Evolutionary conservation across 2,329 filamentous ascomycete genomes (phyloP).

Genomic region (Pseudogymnoascus verrucosus): DNA sequence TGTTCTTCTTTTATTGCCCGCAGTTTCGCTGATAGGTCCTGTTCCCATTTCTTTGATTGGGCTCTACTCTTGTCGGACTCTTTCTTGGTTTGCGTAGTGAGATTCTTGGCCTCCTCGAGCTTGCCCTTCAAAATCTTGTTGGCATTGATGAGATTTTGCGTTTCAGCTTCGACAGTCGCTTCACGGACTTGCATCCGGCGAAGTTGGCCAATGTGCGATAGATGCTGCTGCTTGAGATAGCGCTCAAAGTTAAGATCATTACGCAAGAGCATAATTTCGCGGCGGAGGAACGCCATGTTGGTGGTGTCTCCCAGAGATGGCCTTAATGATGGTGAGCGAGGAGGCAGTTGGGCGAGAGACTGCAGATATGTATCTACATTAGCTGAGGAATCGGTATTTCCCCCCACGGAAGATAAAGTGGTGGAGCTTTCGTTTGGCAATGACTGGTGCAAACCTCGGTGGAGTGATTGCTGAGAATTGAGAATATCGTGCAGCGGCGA

Average conservation of each 20-base stretch:
- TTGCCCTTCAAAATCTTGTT: conserved; percentile 67
- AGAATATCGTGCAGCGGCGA: conserved; percentile 51
- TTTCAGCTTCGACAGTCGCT: conserved; percentile 72
- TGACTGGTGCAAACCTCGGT: conserved; percentile 47
- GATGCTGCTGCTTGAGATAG: conserved; percentile 76
- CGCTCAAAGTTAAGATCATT: conserved; percentile 79
- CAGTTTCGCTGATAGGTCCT: conserved; percentile 59
- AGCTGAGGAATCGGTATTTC: conserved; percentile 17
- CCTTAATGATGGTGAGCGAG: conserved; percentile 23
- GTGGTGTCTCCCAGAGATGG: conserved; percentile 30
- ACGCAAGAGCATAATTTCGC: conserved; percentile 65
- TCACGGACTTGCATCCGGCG: conserved; percentile 67
- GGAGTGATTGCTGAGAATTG: conserved; percentile 50
- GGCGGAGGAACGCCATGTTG: conserved; percentile 52
- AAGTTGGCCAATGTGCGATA: conserved; percentile 71
- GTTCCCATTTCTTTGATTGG: conserved; percentile 71
- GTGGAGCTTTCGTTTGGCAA: conserved; percentile 49
- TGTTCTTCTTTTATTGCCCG: conserved; percentile 60
- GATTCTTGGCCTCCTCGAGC: conserved; percentile 63
- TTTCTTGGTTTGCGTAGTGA: conserved; percentile 61
- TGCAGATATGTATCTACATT: conserved; percentile 24
- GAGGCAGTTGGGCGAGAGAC: conserved; percentile 19
- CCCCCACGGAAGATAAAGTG: conserved; percentile 28
- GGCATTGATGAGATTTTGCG: conserved; percentile 69
- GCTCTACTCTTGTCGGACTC: conserved; percentile 65